Evolutionary conservation across 805 yeast genomes (phyloP).

Genomic region (Kuraishia cidri): DNA sequence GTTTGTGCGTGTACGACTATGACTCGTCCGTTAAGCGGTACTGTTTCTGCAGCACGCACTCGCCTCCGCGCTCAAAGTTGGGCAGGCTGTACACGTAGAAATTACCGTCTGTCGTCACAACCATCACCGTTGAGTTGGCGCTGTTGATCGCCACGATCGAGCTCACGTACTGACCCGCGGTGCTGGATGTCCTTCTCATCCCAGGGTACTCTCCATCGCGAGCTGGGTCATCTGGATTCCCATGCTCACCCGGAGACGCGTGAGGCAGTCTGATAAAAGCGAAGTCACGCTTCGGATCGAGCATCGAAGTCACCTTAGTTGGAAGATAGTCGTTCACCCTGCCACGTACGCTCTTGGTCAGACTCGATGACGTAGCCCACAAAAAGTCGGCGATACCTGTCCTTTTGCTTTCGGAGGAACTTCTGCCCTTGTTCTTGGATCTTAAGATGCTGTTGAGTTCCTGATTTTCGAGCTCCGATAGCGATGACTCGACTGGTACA

Average conservation of each 20-base stretch:
- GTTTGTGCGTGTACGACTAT: not conserved
- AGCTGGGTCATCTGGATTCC: conserved; percentile 25
- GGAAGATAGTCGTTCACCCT: conserved; percentile 45
- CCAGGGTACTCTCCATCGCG: conserved; percentile 11
- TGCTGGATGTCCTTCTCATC: conserved; percentile 10
- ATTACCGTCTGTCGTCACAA: conserved; percentile 75
- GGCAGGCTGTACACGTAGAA: conserved; percentile 77
- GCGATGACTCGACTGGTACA: conserved; percentile 20
- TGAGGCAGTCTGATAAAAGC: conserved; percentile 73
- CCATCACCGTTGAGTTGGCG: conserved; percentile 37
- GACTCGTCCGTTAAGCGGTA: conserved; percentile 21
- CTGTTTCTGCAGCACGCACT: conserved; percentile 71
- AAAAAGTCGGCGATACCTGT: conserved; percentile 11
- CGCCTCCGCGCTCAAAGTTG: conserved; percentile 69
- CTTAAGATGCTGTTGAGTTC: conserved; percentile 5
- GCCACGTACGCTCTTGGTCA: conserved; percentile 7
- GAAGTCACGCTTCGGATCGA: conserved; percentile 88
- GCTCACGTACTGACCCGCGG: conserved; percentile 19
- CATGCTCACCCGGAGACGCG: conserved; percentile 17
- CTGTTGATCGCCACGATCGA: conserved; percentile 19
- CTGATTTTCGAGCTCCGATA: conserved; percentile 12
- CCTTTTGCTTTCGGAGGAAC: conserved; percentile 2
- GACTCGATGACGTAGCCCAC: conserved; percentile 9
- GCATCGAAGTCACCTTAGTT: conserved; percentile 64
- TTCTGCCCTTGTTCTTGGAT: conserved; percentile 1